A percentile compares a stretch with the other conserved stretches of the same genome.
These are phyloP conservation scores for Thinopyrum elongatum DNA, from an alignment of 176 grass and related monocot genomes.

Conservation along the genomic window DNA sequence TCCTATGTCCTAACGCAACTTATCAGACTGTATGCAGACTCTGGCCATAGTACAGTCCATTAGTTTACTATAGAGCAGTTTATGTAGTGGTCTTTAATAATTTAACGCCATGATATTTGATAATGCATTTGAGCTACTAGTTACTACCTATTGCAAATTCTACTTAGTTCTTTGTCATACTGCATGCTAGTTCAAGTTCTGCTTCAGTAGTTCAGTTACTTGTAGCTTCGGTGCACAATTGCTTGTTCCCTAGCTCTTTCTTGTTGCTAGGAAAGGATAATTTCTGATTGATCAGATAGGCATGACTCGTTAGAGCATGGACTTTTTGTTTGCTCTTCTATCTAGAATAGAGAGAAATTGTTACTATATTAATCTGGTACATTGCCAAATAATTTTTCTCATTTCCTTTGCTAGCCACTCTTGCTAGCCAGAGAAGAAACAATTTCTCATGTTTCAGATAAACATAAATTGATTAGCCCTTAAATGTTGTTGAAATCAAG, in stretches of 20 bases:
- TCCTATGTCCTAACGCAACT: neutral
- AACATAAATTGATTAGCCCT: neutral
- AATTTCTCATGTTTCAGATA: neutral
- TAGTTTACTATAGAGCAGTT: neutral
- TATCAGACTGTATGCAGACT: neutral
- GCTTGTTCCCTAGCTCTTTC: neutral
- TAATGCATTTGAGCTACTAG: neutral
- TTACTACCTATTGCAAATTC: neutral
- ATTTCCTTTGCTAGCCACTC: neutral
- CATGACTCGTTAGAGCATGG: neutral
- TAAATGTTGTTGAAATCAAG: neutral
- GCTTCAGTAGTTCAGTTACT: neutral
- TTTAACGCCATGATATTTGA: neutral
- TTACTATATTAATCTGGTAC: neutral
- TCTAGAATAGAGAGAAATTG: neutral
- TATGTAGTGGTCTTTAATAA: neutral
- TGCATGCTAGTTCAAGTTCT: neutral
- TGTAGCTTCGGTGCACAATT: neutral
- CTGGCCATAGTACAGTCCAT: neutral
- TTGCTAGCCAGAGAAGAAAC: constrained; percentile 13
- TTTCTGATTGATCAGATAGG: neutral
- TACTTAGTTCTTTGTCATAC: neutral
- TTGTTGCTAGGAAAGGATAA: neutral
- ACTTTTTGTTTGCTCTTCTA: neutral
- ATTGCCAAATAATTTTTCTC: neutral